Percentiles rank a stretch among this genome's conserved stretches.
Conservation (phyloP, 495 filamentous ascomycete species). For the Polyplosphaeria fusca region DNA sequence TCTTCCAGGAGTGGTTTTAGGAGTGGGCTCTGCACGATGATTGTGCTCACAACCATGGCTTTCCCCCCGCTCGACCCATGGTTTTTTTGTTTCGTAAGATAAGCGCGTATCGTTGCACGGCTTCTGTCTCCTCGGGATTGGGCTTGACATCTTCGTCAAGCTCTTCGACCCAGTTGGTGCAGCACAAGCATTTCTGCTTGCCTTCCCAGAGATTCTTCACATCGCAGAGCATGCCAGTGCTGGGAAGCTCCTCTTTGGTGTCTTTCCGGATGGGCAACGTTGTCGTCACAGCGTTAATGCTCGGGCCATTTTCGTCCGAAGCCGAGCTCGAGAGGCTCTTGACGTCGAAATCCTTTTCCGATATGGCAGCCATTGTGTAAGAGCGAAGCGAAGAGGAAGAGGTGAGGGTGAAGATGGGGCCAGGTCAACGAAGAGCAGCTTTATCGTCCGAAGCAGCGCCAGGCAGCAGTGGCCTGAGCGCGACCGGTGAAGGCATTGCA, state of each 20-base stretch:
- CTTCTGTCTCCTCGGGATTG: constrained; percentile 28
- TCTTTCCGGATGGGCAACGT: constrained; percentile 1
- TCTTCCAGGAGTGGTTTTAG: constrained; percentile 56
- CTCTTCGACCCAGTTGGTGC: constrained; percentile 28
- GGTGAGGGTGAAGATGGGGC: too few species aligned
- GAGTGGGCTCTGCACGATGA: constrained; percentile 63
- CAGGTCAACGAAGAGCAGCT: too few species aligned
- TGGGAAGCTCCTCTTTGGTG: constrained; percentile 18
- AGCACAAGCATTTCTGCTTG: constrained; percentile 17
- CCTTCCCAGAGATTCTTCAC: constrained; percentile 29
- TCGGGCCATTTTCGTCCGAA: neutral
- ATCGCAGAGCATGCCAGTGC: constrained; percentile 23
- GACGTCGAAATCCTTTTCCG: constrained; percentile 1
- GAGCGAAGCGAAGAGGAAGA: too few species aligned
- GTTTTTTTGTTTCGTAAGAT: constrained; percentile 20
- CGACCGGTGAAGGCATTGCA: too few species aligned
- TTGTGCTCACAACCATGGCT: constrained; percentile 54
- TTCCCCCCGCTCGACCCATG: constrained; percentile 1
- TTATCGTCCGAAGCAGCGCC: too few species aligned
- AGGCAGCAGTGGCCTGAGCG: too few species aligned
- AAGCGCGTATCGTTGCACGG: constrained; percentile 23
- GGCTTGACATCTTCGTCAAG: constrained; percentile 22
- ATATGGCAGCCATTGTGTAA: neutral
- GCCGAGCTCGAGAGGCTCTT: constrained; percentile 7
- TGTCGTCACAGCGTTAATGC: neutral